Evolutionary conservation across 768 basidiomycete genomes (phyloP), one percentile per base, ranked within the genome.

Genomic region (Tricholoma furcatifolium): DNA sequence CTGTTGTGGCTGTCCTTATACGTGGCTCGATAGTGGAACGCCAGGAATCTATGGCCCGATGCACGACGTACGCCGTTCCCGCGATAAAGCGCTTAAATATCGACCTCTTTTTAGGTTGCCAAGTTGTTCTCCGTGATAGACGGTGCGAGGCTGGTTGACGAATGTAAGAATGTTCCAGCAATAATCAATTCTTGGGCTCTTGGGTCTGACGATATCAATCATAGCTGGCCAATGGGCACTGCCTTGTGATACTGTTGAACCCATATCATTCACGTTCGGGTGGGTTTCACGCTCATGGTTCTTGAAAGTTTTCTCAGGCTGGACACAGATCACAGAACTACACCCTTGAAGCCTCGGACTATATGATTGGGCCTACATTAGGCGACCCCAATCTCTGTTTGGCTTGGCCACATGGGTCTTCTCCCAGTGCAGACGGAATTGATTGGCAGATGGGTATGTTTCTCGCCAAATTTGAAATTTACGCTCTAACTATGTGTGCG

Each of bases 401-500:
- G 39, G 72, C 87, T 21, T 92, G 90, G 90, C 89, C 88, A 1
- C 73, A 70, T 57, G 88, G 87, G 4, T 67, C 72, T 17, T 74
- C 82, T 7, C 90, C 88, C 0, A 85, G 75, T 52, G 56, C 83
- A 12, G 85, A 91, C 65, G 90, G 87, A 12, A 77, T 92, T 47
- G 90, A 92, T 61, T 92, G 90, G 90, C 87, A 91, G 65, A 74
- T 92, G 44, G 88, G 87, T 85, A 58, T 23, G 67, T 54, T n/a
- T 6, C 15, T 9, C 18, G n/a, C 30, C 14, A 30, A n/a, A 23
- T 3, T 15, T 39, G 24, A 45, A n/a, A 10, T 24, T 54, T 20
- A 41, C 18, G 49, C 20, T 41, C 30, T 18, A 9, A 32, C 17
- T 50, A 14, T 40, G 17, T 24, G n/a, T 27, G 27, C 27, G 24